These are phyloP conservation scores for Tilletia setariae DNA, from an alignment of 1,284 basidiomycete species.

Conservation along the genomic window DNA sequence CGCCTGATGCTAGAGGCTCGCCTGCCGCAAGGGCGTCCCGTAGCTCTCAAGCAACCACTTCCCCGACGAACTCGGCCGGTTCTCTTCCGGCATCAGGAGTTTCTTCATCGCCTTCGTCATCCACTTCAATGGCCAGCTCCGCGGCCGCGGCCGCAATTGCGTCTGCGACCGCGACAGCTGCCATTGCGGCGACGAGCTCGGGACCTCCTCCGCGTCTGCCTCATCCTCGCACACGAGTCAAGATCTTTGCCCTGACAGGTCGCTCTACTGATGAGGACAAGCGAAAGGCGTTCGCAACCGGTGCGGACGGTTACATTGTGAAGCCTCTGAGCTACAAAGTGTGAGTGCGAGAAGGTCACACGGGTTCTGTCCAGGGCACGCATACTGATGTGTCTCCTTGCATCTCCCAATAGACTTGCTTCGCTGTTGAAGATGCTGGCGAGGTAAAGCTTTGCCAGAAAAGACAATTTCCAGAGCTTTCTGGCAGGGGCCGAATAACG, in stretches of 20 bases:
- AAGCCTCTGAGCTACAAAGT: conserved; percentile 36
- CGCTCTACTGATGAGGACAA: conserved; percentile 90
- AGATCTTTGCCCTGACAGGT: conserved; percentile 86
- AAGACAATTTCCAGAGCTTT: too few relatives aligned
- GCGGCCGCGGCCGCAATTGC: background rate
- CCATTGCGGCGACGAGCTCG: background rate
- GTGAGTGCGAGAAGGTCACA: background rate
- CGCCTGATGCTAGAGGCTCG: background rate
- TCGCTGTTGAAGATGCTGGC: conserved; percentile 35
- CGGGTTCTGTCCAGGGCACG: background rate
- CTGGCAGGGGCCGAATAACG: too few relatives aligned
- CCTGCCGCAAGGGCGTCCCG: background rate
- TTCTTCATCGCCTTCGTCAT: background rate
- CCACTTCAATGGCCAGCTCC: background rate
- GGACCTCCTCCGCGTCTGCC: background rate
- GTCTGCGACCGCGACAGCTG: conserved; percentile 1
- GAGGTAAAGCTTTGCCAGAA: conserved; percentile 15
- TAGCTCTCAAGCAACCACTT: background rate
- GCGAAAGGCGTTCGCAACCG: conserved; percentile 80
- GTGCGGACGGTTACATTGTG: conserved; percentile 88
- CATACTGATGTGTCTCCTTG: background rate
- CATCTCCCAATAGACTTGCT: conserved; percentile 18
- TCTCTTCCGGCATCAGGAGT: background rate
- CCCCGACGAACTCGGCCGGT: background rate
- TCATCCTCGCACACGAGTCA: conserved; percentile 44